A percentile compares a stretch with the other conserved stretches of the same genome.
Evolutionary conservation across 805 yeast genomes (phyloP).

Genomic region (Metschnikowia cubensis): DNA sequence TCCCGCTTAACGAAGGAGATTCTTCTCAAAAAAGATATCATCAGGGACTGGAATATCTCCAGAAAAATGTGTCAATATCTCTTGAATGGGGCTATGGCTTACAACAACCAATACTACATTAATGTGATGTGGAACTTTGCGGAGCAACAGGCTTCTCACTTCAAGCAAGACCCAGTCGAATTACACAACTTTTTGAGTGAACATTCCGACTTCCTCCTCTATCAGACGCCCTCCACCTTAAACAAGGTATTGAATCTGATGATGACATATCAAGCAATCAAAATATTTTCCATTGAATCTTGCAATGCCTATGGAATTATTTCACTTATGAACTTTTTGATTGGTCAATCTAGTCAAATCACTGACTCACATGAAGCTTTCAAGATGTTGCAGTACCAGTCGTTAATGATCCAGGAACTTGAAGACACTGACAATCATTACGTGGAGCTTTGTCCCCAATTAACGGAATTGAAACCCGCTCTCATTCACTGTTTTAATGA

Average conservation of each 20-base stretch:
- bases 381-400: slow-evolving; percentile 26
- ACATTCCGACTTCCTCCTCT: slow-evolving; percentile 21
- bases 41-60: slow-evolving; percentile 26
- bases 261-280: slow-evolving; percentile 25
- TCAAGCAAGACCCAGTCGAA: slow-evolving; percentile 16
- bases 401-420: slow-evolving; percentile 31
- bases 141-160: slow-evolving; percentile 32
- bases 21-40: slow-evolving; percentile 27
- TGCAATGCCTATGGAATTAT: slow-evolving; percentile 33
- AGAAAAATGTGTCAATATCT: slow-evolving; percentile 30
- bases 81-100: slow-evolving; percentile 22
- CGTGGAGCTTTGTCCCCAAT: slow-evolving; percentile 25
- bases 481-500: slow-evolving; percentile 1
- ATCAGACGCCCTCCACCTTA: slow-evolving; percentile 7
- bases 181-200: slow-evolving; percentile 33
- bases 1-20: slow-evolving; percentile 37
- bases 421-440: slow-evolving; percentile 40
- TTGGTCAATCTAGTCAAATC: background rate
- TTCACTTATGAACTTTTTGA: slow-evolving; percentile 1
- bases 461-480: slow-evolving; percentile 18
- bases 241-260: slow-evolving; percentile 24
- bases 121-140: slow-evolving; percentile 31
- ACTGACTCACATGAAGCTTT: slow-evolving; percentile 7
- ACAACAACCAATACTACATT: slow-evolving; percentile 23
- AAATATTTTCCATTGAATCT: slow-evolving; percentile 22